Evolutionary conservation across 2,329 filamentous ascomycete genomes (phyloP).

Genomic region (Rutstroemia sydowiana): DNA sequence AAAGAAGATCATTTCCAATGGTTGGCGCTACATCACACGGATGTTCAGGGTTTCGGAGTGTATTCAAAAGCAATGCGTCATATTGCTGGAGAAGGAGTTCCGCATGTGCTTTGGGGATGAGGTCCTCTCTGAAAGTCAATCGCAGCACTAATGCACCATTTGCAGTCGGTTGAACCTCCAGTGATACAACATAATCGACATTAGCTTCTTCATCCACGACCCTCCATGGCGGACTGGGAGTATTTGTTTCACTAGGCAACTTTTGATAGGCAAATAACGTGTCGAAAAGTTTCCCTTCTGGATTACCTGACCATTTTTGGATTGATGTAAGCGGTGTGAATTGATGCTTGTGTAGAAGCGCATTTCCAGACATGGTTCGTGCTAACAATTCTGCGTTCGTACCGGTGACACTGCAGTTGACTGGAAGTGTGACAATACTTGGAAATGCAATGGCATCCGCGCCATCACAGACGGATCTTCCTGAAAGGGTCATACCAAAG

Average conservation of each 20-base stretch:
- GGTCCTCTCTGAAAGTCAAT: slow-evolving; percentile 56
- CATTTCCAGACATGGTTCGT: slow-evolving; percentile 59
- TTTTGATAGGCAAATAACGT: slow-evolving; percentile 82
- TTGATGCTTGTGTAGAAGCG: slow-evolving; percentile 59
- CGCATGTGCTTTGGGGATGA: slow-evolving; percentile 65
- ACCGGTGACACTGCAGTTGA: slow-evolving; percentile 48
- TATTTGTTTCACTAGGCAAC: slow-evolving; percentile 24
- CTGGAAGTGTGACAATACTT: slow-evolving; percentile 73
- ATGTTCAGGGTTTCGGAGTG: slow-evolving; percentile 43
- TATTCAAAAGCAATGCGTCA: slow-evolving; percentile 54
- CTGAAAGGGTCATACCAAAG: slow-evolving; percentile 77
- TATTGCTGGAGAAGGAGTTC: slow-evolving; percentile 62
- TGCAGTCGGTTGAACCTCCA: slow-evolving; percentile 61
- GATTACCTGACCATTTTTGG: slow-evolving; percentile 61
- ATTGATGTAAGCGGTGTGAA: slow-evolving; percentile 64
- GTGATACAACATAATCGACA: slow-evolving; percentile 71
- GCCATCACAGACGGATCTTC: slow-evolving; percentile 52
- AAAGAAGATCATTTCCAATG: slow-evolving; percentile 42
- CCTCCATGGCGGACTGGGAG: slow-evolving; percentile 43
- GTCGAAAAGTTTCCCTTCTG: slow-evolving; percentile 67
- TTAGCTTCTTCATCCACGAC: slow-evolving; percentile 58
- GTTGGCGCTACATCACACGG: slow-evolving; percentile 20
- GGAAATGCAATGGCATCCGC: slow-evolving; percentile 61
- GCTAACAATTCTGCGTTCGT: slow-evolving; percentile 51
- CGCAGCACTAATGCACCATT: slow-evolving; percentile 49